Evolutionary conservation across 2,329 filamentous ascomycete genomes (phyloP).

Genomic region (Pyrenophora teres): DNA sequence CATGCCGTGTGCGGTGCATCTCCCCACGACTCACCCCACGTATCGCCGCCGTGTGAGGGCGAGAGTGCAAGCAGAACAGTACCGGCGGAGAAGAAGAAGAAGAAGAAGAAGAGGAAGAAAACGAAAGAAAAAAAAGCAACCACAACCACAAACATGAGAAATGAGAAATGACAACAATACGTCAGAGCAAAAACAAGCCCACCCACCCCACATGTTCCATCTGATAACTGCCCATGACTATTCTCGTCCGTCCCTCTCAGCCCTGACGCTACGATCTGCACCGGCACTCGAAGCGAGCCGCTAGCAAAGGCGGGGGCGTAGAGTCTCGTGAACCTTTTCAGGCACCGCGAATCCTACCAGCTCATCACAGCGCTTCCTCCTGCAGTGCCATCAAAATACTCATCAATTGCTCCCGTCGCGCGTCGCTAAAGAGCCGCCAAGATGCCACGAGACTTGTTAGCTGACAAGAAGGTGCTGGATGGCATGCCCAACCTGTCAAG

Average conservation of each 20-base stretch:
- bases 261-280: slow-evolving; percentile 5
- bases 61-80: too few species aligned
- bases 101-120: too few species aligned
- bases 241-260: neutral
- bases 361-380: slow-evolving; percentile 9
- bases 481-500: slow-evolving; percentile 47
- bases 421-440: slow-evolving; percentile 12
- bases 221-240: neutral
- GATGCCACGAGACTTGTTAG: slow-evolving; percentile 53
- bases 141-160: neutral
- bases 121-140: neutral
- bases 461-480: slow-evolving; percentile 43
- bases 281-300: slow-evolving; percentile 16
- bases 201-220: neutral
- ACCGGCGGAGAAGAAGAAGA: too few species aligned
- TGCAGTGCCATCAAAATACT: slow-evolving; percentile 1
- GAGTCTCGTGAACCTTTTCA: slow-evolving; percentile 23
- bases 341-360: slow-evolving; percentile 24
- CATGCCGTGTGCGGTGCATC: too few species aligned
- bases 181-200: too few species aligned
- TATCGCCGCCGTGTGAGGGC: too few species aligned
- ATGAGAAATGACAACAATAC: too few species aligned
- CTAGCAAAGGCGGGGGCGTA: slow-evolving; percentile 14
- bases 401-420: slow-evolving; percentile 2
- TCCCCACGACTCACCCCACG: too few species aligned